A percentile compares a stretch with the other conserved stretches of the same genome.
Conservation (phyloP, 768 basidiomycete species). For the Tremella fuciformis region DNA sequence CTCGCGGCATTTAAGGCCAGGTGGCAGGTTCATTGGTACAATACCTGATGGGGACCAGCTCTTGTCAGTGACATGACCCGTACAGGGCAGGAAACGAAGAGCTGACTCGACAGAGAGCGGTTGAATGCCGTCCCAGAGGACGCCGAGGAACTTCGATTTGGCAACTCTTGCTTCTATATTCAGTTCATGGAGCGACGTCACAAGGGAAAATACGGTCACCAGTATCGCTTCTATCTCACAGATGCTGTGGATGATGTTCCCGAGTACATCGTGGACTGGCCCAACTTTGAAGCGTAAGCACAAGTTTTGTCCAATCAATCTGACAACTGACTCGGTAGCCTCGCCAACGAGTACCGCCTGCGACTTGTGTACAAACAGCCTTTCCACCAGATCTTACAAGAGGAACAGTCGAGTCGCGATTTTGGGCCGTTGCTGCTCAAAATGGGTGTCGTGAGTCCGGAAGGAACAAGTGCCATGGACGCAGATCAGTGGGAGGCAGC, state of each 20-base stretch:
- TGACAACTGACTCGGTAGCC: conserved; percentile 55
- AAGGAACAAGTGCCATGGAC: conserved; percentile 87
- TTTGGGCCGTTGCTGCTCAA: conserved; percentile 76
- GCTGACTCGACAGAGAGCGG: conserved; percentile 58
- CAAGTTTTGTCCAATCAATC: background rate
- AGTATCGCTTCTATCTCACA: conserved; percentile 86
- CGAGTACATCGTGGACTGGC: conserved; percentile 96
- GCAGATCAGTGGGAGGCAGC: conserved; percentile 97
- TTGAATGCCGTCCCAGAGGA: conserved; percentile 69
- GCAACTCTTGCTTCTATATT: conserved; percentile 86
- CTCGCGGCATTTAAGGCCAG: conserved; percentile 68
- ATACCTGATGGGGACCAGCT: conserved; percentile 84
- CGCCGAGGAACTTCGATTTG: conserved; percentile 71
- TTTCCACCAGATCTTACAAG: conserved; percentile 83
- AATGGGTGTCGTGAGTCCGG: conserved; percentile 86
- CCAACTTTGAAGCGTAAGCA: conserved; percentile 76
- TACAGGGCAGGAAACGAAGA: background rate
- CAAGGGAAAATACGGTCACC: conserved; percentile 74
- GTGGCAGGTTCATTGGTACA: conserved; percentile 95
- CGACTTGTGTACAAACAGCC: conserved; percentile 73
- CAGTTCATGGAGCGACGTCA: conserved; percentile 70
- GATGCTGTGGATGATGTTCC: conserved; percentile 98
- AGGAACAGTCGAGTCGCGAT: conserved; percentile 74
- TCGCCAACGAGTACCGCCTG: conserved; percentile 79
- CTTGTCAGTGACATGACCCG: conserved; percentile 57